A percentile compares a stretch with the other conserved stretches of the same genome.
Conservation (phyloP, 2,329 filamentous ascomycete species). For the Hypoxylon sp. region DNA sequence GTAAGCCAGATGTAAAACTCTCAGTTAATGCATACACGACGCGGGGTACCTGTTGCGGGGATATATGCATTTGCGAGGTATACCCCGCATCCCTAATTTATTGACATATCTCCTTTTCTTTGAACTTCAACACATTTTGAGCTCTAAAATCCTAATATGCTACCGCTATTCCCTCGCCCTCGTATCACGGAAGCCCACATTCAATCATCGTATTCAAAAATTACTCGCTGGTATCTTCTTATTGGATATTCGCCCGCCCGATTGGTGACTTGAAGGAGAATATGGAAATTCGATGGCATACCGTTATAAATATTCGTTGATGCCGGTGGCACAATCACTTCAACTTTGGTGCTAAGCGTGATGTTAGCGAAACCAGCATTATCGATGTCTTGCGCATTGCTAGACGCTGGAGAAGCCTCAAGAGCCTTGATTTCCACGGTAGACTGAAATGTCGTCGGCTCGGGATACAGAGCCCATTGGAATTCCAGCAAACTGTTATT, state of each 20-base stretch:
- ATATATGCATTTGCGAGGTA: too few species aligned
- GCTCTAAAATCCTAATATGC: background rate
- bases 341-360: conserved; percentile 3
- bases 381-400: background rate
- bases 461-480: conserved; percentile 1
- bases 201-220: conserved; percentile 13
- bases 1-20: too few species aligned
- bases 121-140: too few species aligned
- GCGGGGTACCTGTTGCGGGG: too few species aligned
- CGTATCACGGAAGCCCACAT: background rate
- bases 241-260: conserved; percentile 11
- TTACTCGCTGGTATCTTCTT: conserved; percentile 12
- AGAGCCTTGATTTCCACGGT: conserved; percentile 2
- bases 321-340: background rate
- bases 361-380: conserved; percentile 5
- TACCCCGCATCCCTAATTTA: too few species aligned
- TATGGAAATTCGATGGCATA: background rate
- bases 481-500: conserved; percentile 4
- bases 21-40: too few species aligned
- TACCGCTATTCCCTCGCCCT: background rate
- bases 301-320: background rate
- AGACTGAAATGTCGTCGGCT: background rate
- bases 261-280: conserved; percentile 13
- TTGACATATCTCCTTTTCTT: too few species aligned
- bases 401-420: background rate